Evolutionary conservation across 768 basidiomycete species (phyloP), one percentile per base, ranked within the genome.

Genomic region (Pleurotus platypus): DNA sequence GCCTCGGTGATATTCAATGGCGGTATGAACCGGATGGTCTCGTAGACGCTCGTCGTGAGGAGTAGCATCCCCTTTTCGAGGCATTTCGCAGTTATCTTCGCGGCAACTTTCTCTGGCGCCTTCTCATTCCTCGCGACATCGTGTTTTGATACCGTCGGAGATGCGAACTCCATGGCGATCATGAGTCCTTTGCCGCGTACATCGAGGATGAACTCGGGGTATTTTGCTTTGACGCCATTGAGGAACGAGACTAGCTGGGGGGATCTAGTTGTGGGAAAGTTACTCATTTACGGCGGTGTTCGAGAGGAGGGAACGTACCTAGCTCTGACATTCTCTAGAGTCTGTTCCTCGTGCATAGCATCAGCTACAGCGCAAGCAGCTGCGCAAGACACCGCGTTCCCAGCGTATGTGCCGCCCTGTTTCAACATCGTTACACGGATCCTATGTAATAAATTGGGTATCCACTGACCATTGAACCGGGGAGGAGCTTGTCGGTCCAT

Each of bases 11-110:
- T 82, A 67, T 92, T 95, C 64, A 98, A 71, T 13, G 96, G 84
- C 3, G 96, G 96, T 64, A 98, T 98, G 77, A 98, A 97, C 66
- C 94, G 78, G 57, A 97, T 75, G 12, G 89, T 88, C 69, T 95
- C 89, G 69, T 90, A 95, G 22, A 91, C 79, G 50, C 89, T 92
- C 22, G 95, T 97, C 11, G 95, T 96, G 57, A 98, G 76, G 40
- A 96, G 82, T 49, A 97, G 69, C 76, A 98, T 72, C 18, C 91
- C 93, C 67, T 90, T 87, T 67, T 94, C 90, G 60, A 92, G 77
- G 70, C 94, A 97, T 64, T 81, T 84, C 66, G 84, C 83, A 59
- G 89, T 80, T 7, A 97, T 82, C 26, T 87, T 79, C 50, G 76
- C 75, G 3, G 93, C 87, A 57, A 94, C 74, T 39, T 64, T 66